Percentiles rank a stretch among this genome's conserved stretches.
Evolutionary conservation across 148 eudicot species (phyloP).

Genomic region (Spergularia marina): DNA sequence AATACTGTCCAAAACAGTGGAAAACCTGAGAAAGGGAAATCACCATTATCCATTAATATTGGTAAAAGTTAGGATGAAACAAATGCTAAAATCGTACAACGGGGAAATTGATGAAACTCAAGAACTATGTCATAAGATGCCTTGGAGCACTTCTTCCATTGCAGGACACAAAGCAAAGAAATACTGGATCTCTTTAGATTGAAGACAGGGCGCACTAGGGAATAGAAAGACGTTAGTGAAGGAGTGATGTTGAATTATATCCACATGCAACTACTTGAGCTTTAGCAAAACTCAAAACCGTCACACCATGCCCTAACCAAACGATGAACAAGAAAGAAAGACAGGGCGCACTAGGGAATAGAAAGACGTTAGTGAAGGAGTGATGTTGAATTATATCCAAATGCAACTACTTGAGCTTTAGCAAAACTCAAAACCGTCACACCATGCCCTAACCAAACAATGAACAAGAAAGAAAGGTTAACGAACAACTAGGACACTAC

Average conservation of each 20-base stretch:
- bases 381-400: neutral
- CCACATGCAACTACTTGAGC: neutral
- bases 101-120: neutral
- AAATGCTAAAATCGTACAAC: neutral
- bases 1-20: slow-evolving; percentile 81
- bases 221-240: neutral
- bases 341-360: no score
- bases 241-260: neutral
- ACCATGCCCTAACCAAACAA: neutral
- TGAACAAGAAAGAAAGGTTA: neutral
- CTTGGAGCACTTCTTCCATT: neutral
- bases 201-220: neutral
- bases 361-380: neutral
- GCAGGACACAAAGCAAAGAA: neutral
- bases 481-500: neutral
- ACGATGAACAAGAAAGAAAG: neutral
- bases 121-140: neutral
- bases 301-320: neutral
- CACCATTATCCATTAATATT: neutral
- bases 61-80: neutral
- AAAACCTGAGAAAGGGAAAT: slow-evolving; percentile 46
- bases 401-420: neutral
- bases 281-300: neutral
- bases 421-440: neutral
- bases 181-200: neutral